Base-by-base conservation (phyloP, 352 stramenopile genomes). In the Pythium sp. region DNA sequence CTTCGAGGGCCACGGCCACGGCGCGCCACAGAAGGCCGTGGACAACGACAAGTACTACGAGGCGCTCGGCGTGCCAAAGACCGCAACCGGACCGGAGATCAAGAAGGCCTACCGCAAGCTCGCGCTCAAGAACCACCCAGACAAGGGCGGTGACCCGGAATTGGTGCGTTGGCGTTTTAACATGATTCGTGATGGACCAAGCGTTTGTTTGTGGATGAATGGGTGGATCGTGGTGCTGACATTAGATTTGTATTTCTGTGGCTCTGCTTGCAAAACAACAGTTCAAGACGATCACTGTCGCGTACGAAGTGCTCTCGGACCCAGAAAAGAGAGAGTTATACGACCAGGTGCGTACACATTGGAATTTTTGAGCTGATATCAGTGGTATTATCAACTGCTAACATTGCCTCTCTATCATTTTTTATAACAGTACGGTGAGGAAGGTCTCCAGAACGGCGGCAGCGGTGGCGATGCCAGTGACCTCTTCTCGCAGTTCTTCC, bases 401-500 rank as follows among this genome's bases (percentile, higher is more conserved):
- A 59, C 6, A 41, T 59, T 46, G 20, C 26, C 38, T 53, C 5
- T 4, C 15, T 43, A 38, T 8, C 20, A 22, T 24, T 36, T 36
- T 8, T 41, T 11, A 38, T 7, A 53, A 70, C 77, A 99, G 84
- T 99, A 99, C 73, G 98, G 98, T 58, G 94, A 99, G 67, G 97
- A 99, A 72, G 98, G 97, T n/a, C 85, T 99, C 24, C 93, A 98
- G 76, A 90, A 96, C 68, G 94, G 91, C 38, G 88, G 79, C 20
- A 80, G 82, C 36, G 87, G 84, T 41, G 80, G 51, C 15, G 86
- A 93, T 55, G 82, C 80, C 20, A 86, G 80, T 75, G 97, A 99
- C 73, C 87, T 99, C 62, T 99, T 99, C 75, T 95, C 78, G 76
- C 97, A 99, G 90, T 99, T 99, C 77, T 99, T 99, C 84, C 96